Evolutionary conservation across 2,329 filamentous ascomycete genomes (phyloP).

Genomic region (Amphichorda felina): DNA sequence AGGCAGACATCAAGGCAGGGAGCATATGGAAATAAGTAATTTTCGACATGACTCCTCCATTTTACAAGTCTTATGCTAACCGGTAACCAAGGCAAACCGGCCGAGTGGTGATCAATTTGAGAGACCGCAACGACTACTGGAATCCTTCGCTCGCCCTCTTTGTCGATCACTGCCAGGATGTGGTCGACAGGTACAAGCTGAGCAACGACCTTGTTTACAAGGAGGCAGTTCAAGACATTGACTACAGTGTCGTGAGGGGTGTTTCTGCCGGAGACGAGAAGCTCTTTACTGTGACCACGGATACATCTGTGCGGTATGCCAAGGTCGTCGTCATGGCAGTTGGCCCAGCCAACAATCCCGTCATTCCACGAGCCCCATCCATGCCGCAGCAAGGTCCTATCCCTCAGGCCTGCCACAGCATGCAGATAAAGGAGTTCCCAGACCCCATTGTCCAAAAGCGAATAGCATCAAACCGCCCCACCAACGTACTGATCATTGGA

Average conservation of each 20-base stretch:
- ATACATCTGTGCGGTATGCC: slow-evolving; percentile 42
- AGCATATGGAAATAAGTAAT: slow-evolving; percentile 29
- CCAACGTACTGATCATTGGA: slow-evolving; percentile 58
- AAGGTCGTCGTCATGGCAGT: slow-evolving; percentile 58
- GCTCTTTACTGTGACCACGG: slow-evolving; percentile 53
- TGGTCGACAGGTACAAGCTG: slow-evolving; percentile 41
- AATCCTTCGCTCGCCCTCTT: slow-evolving; percentile 52
- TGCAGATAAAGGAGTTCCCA: slow-evolving; percentile 49
- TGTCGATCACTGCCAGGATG: slow-evolving; percentile 45
- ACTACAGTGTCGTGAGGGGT: slow-evolving; percentile 37
- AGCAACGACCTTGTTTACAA: slow-evolving; percentile 42
- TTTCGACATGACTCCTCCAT: neutral
- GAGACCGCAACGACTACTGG: slow-evolving; percentile 59
- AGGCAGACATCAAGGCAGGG: slow-evolving; percentile 19
- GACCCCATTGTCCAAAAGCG: slow-evolving; percentile 37
- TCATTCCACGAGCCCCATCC: slow-evolving; percentile 26
- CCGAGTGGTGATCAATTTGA: slow-evolving; percentile 46
- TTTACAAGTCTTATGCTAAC: slow-evolving; percentile 7
- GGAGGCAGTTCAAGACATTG: slow-evolving; percentile 48
- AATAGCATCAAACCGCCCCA: slow-evolving; percentile 35
- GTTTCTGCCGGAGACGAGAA: slow-evolving; percentile 33
- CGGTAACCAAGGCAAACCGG: slow-evolving; percentile 23
- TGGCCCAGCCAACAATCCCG: slow-evolving; percentile 52
- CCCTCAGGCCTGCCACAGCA: slow-evolving; percentile 47
- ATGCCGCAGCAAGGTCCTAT: slow-evolving; percentile 12